Evolutionary conservation across 148 eudicot genomes (phyloP).

Genomic region (Drosera capensis): DNA sequence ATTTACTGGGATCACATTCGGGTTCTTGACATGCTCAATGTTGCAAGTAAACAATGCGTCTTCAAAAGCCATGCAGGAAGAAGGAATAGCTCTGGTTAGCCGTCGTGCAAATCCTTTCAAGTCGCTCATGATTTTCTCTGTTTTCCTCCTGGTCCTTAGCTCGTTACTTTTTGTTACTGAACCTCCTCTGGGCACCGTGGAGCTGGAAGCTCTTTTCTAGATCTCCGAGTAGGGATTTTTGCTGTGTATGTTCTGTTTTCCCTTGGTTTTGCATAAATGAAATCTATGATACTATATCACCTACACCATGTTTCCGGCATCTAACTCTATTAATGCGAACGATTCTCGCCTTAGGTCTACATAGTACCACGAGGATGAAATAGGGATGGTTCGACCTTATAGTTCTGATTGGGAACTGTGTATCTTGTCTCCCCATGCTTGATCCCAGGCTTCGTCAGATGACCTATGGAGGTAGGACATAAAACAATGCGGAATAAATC

Average conservation of each 20-base stretch:
- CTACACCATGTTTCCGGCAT: too few species aligned
- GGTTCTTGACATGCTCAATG: conserved; percentile 38
- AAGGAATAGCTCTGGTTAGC: conserved; percentile 33
- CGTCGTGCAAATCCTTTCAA: conserved; percentile 42
- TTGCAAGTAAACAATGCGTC: conserved; percentile 29
- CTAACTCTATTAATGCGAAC: too few species aligned
- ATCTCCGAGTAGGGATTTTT: conserved; percentile 7
- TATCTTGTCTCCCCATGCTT: too few species aligned
- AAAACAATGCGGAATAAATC: too few species aligned
- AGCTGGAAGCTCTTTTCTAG: conserved; percentile 18
- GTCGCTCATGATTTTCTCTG: conserved; percentile 39
- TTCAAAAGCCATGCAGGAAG: conserved; percentile 24
- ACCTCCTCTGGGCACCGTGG: conserved; percentile 28
- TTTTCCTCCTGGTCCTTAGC: conserved; percentile 27
- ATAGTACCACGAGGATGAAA: too few species aligned
- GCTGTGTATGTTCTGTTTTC: neutral
- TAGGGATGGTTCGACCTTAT: too few species aligned
- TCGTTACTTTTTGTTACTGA: conserved; percentile 29
- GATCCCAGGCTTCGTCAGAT: too few species aligned
- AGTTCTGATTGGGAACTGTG: too few species aligned
- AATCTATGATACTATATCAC: too few species aligned
- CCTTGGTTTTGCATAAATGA: too few species aligned
- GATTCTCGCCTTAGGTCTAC: too few species aligned
- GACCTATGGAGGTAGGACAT: too few species aligned
- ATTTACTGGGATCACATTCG: conserved; percentile 51